Evolutionary conservation across 352 stramenopile genomes (phyloP).

Genomic region (Phytophthora crassamura): DNA sequence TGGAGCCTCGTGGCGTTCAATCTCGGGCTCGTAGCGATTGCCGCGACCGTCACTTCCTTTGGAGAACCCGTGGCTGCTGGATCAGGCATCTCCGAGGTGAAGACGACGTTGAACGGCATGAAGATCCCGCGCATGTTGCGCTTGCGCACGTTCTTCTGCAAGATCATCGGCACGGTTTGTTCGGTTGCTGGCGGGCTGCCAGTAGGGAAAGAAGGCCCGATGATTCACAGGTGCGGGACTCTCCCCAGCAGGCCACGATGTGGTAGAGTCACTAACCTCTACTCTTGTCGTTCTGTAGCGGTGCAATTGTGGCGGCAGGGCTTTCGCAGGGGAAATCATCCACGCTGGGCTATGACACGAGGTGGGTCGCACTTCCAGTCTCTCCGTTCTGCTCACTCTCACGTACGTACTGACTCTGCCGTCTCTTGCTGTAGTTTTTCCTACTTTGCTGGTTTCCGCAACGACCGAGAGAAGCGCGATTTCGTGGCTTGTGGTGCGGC

Average conservation of each 20-base stretch:
- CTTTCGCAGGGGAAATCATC: constrained; percentile 84
- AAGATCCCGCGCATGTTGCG: constrained; percentile 85
- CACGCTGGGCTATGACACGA: constrained; percentile 74
- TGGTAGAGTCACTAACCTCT: no score
- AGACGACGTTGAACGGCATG: constrained; percentile 93
- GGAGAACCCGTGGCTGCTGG: constrained; percentile 79
- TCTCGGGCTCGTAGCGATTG: constrained; percentile 70
- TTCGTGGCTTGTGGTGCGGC: constrained; percentile 90
- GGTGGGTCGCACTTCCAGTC: no score
- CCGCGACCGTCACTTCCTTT: constrained; percentile 77
- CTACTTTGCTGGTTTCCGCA: constrained; percentile 89
- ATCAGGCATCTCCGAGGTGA: constrained; percentile 93
- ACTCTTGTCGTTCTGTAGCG: constrained; percentile 40
- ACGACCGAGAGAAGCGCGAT: constrained; percentile 90
- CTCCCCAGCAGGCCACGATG: no score
- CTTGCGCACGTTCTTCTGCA: constrained; percentile 84
- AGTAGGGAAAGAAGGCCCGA: constrained; percentile 93
- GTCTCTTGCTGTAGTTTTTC: constrained; percentile 58
- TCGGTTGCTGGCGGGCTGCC: constrained; percentile 85
- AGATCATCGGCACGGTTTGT: constrained; percentile 90
- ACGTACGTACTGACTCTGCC: background rate
- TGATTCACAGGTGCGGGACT: constrained; percentile 85
- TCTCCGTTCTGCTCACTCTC: no score
- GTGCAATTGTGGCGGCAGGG: constrained; percentile 75
- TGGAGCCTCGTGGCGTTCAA: constrained; percentile 78